A percentile compares a stretch with the other conserved stretches of the same genome.
Evolutionary conservation across 306 rosid genomes (phyloP).

Genomic region (Quercus glauca): DNA sequence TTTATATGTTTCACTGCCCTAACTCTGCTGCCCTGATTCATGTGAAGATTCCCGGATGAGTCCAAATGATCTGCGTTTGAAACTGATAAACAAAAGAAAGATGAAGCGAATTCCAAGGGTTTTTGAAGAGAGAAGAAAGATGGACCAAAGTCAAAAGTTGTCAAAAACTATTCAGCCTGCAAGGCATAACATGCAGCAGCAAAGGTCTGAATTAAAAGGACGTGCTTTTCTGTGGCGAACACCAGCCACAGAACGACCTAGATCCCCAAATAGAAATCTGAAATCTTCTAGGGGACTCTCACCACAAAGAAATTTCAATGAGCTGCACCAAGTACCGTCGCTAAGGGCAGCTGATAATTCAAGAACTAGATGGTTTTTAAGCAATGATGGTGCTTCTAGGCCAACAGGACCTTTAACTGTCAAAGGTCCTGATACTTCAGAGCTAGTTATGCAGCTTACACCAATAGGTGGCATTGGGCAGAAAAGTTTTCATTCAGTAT

Average conservation of each 20-base stretch:
- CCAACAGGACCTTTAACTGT: constrained; percentile 17
- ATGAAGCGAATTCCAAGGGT: constrained; percentile 23
- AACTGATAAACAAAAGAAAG: constrained; percentile 40
- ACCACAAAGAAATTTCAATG: constrained; percentile 35
- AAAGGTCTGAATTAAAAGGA: constrained; percentile 27
- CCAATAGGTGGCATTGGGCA: constrained; percentile 28
- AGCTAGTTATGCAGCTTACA: constrained; percentile 25
- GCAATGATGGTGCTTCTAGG: constrained; percentile 32
- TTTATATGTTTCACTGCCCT: constrained; percentile 1
- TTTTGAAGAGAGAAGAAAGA: constrained; percentile 24
- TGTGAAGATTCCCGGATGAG: constrained; percentile 35
- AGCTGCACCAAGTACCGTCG: constrained; percentile 25
- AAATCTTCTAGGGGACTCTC: constrained; percentile 24
- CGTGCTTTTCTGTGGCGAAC: constrained; percentile 12
- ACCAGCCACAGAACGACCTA: constrained; percentile 30
- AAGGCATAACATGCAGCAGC: constrained; percentile 24
- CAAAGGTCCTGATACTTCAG: constrained; percentile 34
- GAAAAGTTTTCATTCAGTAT: constrained; percentile 34
- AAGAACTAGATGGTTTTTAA: constrained; percentile 32
- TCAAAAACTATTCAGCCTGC: constrained; percentile 24
- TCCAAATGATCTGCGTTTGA: constrained; percentile 57
- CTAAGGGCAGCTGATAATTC: constrained; percentile 25
- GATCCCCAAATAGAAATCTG: constrained; percentile 35
- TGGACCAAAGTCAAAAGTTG: constrained; percentile 20
- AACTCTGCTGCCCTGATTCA: constrained; percentile 16